Evolutionary conservation across 768 basidiomycete genomes (phyloP).

Genomic region (Russula ochroleuca): DNA sequence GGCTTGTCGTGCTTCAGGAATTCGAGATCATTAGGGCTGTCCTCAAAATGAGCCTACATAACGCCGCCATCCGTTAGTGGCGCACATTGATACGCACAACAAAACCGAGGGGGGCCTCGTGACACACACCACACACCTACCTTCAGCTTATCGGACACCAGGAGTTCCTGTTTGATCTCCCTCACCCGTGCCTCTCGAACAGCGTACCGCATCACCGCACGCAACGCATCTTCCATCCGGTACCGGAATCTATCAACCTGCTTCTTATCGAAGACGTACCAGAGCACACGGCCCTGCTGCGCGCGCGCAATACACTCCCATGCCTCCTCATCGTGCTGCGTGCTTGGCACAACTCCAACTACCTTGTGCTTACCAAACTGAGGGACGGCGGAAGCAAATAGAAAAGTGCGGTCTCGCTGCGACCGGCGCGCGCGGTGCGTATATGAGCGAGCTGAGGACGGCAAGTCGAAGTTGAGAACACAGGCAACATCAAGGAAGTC

Average conservation of each 20-base stretch:
- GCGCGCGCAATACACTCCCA: slow-evolving; percentile 75
- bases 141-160: slow-evolving; percentile 96
- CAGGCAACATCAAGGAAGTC: slow-evolving; percentile 97
- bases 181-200: slow-evolving; percentile 67
- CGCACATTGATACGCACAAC: neutral
- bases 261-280: slow-evolving; percentile 92
- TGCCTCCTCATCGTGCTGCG: slow-evolving; percentile 70
- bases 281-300: slow-evolving; percentile 68
- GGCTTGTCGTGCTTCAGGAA: slow-evolving; percentile 94
- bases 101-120: neutral
- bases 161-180: slow-evolving; percentile 55
- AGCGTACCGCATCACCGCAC: slow-evolving; percentile 79
- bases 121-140: slow-evolving; percentile 40
- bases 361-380: slow-evolving; percentile 73
- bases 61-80: neutral
- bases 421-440: slow-evolving; percentile 93
- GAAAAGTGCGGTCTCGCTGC: slow-evolving; percentile 86
- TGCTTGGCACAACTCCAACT: slow-evolving; percentile 62
- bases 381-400: slow-evolving; percentile 70
- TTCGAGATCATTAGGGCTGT: slow-evolving; percentile 86
- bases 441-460: slow-evolving; percentile 79
- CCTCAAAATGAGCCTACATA: slow-evolving; percentile 90
- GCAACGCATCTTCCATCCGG: slow-evolving; percentile 93
- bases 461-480: slow-evolving; percentile 98
- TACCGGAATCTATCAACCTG: slow-evolving; percentile 98